Conservation (phyloP, 1,284 basidiomycete species). For the Schizophyllum amplum region DNA sequence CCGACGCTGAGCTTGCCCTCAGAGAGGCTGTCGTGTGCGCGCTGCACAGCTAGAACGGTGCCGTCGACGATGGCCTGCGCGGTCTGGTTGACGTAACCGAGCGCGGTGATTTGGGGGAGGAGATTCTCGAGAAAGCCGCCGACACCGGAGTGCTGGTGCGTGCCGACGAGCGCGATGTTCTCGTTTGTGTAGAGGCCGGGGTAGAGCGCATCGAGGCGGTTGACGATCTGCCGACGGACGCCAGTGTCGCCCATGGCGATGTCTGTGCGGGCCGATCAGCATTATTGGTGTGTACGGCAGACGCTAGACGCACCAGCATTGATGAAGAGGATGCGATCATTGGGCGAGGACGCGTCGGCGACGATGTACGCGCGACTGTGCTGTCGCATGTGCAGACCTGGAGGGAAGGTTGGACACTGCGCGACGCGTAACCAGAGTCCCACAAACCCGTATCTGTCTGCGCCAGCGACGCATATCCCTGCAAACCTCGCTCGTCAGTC, state of each 20-base stretch:
- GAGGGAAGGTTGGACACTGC: background rate
- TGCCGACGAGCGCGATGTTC: constrained; percentile 74
- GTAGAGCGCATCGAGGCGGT: constrained; percentile 43
- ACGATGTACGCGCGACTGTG: constrained; percentile 73
- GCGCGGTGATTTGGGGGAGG: constrained; percentile 51
- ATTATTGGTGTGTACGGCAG: background rate
- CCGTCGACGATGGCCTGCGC: constrained; percentile 67
- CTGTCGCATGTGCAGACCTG: constrained; percentile 72
- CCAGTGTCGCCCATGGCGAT: constrained; percentile 79
- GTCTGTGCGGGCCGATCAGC: constrained; percentile 31
- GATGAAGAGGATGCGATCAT: constrained; percentile 65
- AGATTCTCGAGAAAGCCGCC: constrained; percentile 48
- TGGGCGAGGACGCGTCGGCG: constrained; percentile 47
- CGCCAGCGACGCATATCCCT: constrained; percentile 66
- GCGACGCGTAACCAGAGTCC: background rate
- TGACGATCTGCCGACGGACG: constrained; percentile 62
- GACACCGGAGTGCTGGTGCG: constrained; percentile 73
- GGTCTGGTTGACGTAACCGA: constrained; percentile 65
- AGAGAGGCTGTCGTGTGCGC: constrained; percentile 57
- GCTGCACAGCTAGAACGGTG: constrained; percentile 58
- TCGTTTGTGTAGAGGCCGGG: constrained; percentile 59
- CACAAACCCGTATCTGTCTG: constrained; percentile 51
- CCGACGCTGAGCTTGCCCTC: constrained; percentile 56
- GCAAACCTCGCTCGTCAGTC: background rate
- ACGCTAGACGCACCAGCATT: constrained; percentile 41